A percentile compares a stretch with the other conserved stretches of the same genome.
These are phyloP conservation scores for Diaporthe sp. DNA, from an alignment of 2,329 filamentous ascomycete genomes.

Conservation along the genomic window DNA sequence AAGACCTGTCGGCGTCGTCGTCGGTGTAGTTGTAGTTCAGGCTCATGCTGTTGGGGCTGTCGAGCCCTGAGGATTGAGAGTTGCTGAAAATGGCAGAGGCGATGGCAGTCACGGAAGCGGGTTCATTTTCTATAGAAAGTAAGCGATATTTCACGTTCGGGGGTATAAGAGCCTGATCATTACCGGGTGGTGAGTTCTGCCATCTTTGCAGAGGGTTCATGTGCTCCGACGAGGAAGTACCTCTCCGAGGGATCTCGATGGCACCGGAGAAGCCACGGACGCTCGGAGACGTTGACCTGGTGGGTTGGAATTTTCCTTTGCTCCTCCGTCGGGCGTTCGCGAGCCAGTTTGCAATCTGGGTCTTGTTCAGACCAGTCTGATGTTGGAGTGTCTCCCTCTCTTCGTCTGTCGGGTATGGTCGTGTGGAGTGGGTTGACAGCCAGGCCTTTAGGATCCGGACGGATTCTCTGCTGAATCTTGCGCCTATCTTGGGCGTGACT, in stretches of 20 bases:
- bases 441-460: constrained; percentile 86
- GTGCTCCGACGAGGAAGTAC: constrained; percentile 63
- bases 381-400: constrained; percentile 84
- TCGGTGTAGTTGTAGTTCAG: constrained; percentile 62
- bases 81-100: constrained; percentile 61
- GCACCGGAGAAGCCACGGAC: constrained; percentile 68
- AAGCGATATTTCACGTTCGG: not conserved
- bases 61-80: constrained; percentile 63
- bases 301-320: constrained; percentile 75
- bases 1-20: constrained; percentile 69
- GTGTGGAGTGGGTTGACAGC: constrained; percentile 81
- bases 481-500: constrained; percentile 70
- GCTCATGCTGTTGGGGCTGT: constrained; percentile 63
- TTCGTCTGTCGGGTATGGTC: constrained; percentile 89
- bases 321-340: constrained; percentile 83
- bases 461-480: constrained; percentile 83
- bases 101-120: constrained; percentile 68
- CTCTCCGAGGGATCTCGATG: constrained; percentile 78
- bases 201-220: constrained; percentile 70
- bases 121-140: constrained; percentile 60
- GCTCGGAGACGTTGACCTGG: constrained; percentile 76
- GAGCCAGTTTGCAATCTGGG: constrained; percentile 91
- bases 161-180: not conserved
- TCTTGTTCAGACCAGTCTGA: constrained; percentile 82
- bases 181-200: constrained; percentile 64